Evolutionary conservation across 148 eudicot genomes (phyloP).

Genomic region (Chenopodium suecicum): DNA sequence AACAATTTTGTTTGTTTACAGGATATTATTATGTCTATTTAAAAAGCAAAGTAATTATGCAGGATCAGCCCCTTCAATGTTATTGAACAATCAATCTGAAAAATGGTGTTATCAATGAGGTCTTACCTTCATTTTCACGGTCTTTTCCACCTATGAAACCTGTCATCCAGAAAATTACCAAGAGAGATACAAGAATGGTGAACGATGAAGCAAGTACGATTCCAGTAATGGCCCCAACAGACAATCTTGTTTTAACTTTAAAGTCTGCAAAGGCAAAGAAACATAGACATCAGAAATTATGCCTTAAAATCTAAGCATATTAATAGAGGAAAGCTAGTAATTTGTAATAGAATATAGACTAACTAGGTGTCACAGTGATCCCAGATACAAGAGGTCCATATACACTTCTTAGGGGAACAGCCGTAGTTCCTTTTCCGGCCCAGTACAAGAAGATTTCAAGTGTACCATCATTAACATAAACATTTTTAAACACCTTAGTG

Average conservation of each 20-base stretch:
- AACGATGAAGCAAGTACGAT: constrained; percentile 46
- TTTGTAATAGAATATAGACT: constrained; percentile 24
- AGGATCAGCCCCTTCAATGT: neutral
- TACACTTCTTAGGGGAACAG: constrained; percentile 62
- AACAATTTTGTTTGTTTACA: too few species aligned
- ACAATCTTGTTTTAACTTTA: constrained; percentile 43
- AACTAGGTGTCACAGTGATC: constrained; percentile 83
- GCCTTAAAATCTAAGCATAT: neutral
- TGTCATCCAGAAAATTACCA: constrained; percentile 38
- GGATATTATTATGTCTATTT: too few species aligned
- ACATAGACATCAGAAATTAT: neutral
- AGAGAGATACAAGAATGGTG: constrained; percentile 33
- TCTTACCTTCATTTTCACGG: constrained; percentile 36
- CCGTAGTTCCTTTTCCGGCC: constrained; percentile 83
- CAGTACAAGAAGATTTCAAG: constrained; percentile 79
- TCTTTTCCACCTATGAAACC: constrained; percentile 54
- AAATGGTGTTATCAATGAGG: neutral
- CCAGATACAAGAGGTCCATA: constrained; percentile 95
- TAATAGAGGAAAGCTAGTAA: neutral
- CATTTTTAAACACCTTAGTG: constrained; percentile 36
- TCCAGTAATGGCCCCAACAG: constrained; percentile 63
- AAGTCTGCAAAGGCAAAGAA: constrained; percentile 46
- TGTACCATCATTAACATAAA: constrained; percentile 57
- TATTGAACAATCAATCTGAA: neutral
- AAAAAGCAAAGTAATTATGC: neutral